Conservation (phyloP, 139 green algal species). For the Auxenochlorella pyrenoidosa region DNA sequence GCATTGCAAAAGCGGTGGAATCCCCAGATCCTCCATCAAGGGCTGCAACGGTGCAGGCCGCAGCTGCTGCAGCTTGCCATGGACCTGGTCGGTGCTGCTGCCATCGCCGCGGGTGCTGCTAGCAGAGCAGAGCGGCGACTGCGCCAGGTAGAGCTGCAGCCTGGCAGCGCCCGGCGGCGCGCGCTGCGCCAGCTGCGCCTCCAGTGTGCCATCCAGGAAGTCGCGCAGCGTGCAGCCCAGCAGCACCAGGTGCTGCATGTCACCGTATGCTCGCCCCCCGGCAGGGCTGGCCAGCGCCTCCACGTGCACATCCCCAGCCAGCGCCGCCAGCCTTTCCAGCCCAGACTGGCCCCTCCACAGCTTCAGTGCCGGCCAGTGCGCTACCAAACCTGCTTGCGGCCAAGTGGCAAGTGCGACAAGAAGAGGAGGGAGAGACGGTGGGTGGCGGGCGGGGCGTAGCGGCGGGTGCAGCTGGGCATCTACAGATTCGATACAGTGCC, state of each 20-base stretch:
- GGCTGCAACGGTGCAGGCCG: conserved; percentile 25
- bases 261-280: conserved; percentile 38
- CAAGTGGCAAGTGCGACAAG: no score
- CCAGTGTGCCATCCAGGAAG: conserved; percentile 38
- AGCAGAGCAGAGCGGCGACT: conserved; percentile 38
- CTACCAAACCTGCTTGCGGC: conserved; percentile 31
- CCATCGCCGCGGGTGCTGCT: not conserved
- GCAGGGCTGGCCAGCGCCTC: conserved; percentile 60
- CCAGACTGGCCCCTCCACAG: conserved; percentile 37
- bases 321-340: conserved; percentile 25
- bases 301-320: conserved; percentile 39
- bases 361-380: conserved; percentile 40
- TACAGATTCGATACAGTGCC: not conserved
- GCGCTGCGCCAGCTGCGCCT: conserved; percentile 12
- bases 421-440: not conserved
- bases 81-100: not conserved
- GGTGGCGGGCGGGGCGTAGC: not conserved
- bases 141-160: conserved; percentile 45
- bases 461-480: not conserved
- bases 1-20: not conserved
- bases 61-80: not conserved
- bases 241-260: conserved; percentile 59
- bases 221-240: conserved; percentile 37
- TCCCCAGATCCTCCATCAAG: conserved; percentile 24
- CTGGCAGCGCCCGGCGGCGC: not conserved